phyloP scores from a whole-genome alignment of 306 rosid genomes.

The Calophaca sinica region DNA sequence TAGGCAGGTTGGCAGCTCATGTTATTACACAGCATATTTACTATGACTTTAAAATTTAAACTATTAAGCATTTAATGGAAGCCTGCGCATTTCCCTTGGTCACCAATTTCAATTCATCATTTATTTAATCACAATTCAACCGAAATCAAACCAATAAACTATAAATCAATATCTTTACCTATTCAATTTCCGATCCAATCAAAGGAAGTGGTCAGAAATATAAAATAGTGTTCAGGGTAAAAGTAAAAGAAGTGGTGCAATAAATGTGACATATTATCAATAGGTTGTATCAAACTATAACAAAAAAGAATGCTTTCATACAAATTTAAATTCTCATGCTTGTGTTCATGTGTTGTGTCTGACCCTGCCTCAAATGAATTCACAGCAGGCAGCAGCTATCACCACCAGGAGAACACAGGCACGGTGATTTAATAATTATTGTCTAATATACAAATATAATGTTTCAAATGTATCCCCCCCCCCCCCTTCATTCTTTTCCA shows the following conservation, averaged over 20 bases:
- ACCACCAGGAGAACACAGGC: not conserved
- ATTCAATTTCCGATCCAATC: not conserved
- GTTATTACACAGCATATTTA: no score
- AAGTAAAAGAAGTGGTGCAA: not conserved
- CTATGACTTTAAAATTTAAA: no score
- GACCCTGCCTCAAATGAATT: not conserved
- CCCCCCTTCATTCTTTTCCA: constrained; percentile 9
- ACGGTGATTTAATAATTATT: not conserved
- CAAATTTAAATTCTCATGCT: not conserved
- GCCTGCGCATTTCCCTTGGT: not conserved
- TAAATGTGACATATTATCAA: not conserved
- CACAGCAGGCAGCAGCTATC: not conserved
- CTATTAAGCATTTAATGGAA: not conserved
- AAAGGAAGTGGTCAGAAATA: not conserved
- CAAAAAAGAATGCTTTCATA: not conserved
- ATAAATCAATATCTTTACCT: not conserved
- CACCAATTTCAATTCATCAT: not conserved
- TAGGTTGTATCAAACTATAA: not conserved
- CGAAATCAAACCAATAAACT: not conserved
- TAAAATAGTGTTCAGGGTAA: not conserved
- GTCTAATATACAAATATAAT: constrained; percentile 30
- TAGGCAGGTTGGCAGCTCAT: no score
- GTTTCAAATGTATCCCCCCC: not conserved
- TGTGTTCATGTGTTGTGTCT: not conserved
- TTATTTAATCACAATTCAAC: not conserved